Percentiles rank a stretch among this genome's conserved stretches.
phyloP scores from a whole-genome alignment of 495 filamentous ascomycete genomes.

The Aspergillus wentii region DNA sequence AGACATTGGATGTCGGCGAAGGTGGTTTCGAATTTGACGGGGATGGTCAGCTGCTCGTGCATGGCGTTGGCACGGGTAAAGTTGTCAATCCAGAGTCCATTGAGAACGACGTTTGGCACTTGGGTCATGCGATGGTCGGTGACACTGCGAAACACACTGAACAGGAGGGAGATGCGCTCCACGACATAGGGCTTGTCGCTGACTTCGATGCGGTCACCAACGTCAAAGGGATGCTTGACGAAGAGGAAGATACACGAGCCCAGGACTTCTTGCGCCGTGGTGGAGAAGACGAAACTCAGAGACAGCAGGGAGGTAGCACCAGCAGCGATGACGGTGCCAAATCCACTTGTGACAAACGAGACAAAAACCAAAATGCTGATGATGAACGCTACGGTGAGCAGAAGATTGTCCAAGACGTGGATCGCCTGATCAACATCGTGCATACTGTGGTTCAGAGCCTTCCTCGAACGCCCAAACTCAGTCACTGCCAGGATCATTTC shows the following conservation, averaged over 20 bases:
- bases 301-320: slow-evolving; percentile 92
- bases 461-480: slow-evolving; percentile 75
- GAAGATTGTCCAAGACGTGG: slow-evolving; percentile 78
- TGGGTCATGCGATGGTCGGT: slow-evolving; percentile 79
- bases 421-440: slow-evolving; percentile 96
- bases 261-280: slow-evolving; percentile 87
- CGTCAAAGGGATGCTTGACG: slow-evolving; percentile 92
- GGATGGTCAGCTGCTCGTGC: slow-evolving; percentile 78
- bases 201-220: slow-evolving; percentile 91
- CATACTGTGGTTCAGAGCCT: slow-evolving; percentile 85
- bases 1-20: slow-evolving; percentile 85
- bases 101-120: slow-evolving; percentile 86
- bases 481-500: slow-evolving; percentile 90
- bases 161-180: slow-evolving; percentile 91
- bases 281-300: slow-evolving; percentile 88
- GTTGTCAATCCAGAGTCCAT: slow-evolving; percentile 90
- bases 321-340: slow-evolving; percentile 86
- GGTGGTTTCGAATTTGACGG: slow-evolving; percentile 75
- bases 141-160: slow-evolving; percentile 85
- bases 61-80: slow-evolving; percentile 84
- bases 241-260: slow-evolving; percentile 98
- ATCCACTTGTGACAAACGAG: slow-evolving; percentile 78
- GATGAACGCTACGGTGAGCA: slow-evolving; percentile 72
- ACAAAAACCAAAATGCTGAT: slow-evolving; percentile 84
- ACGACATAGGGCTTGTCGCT: slow-evolving; percentile 65